Evolutionary conservation across 768 basidiomycete species (phyloP), one percentile per base, ranked within the genome.

Genomic region (Auricularia cornea): DNA sequence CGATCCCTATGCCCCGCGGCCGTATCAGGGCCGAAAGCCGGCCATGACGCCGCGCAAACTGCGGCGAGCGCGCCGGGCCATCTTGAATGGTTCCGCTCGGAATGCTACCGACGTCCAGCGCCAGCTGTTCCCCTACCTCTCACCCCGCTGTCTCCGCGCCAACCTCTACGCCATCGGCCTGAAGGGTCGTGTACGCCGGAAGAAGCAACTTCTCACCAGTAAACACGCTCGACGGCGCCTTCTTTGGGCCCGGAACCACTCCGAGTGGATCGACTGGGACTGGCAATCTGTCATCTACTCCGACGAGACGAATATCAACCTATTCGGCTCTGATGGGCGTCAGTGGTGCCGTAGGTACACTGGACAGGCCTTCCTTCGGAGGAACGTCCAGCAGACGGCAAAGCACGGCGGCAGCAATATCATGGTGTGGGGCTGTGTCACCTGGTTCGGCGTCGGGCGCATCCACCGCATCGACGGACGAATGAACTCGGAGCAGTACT

Each of bases 371-470:
- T 68, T 73, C 11, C 65, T 72, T 60, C 65, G 60, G 1, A 12
- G 62, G 14, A 67, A 65, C 63, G 68, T 65, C 2, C 67, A 69
- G 64, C 72, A 74, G 62, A 70, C 63, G 33, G 65, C 75, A 29
- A 78, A 78, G 65, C 74, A 74, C 65, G 74, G 77, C 23, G 72
- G 75, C 26, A 74, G 76, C 48, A 69, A 66, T 60, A 63, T 78
- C 2, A 74, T 69, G 66, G 72, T 78, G 2, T 78, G 76, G 77
- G 76, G 73, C 6, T 71, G 72, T 60, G 68, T 79, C 57, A 74
- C 66, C 0, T 33, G 69, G 4, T 2, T 67, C 1, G 73, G 76
- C 16, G 60, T 70, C 4, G 75, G 76, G 1, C 51, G 64, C 2
- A 66, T 77, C 62, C 63, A 66, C 18, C 65, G 67, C 48, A 72